Base-by-base conservation (phyloP, 2,329 filamentous ascomycete species). In the Pestalotiopsis sp. region DNA sequence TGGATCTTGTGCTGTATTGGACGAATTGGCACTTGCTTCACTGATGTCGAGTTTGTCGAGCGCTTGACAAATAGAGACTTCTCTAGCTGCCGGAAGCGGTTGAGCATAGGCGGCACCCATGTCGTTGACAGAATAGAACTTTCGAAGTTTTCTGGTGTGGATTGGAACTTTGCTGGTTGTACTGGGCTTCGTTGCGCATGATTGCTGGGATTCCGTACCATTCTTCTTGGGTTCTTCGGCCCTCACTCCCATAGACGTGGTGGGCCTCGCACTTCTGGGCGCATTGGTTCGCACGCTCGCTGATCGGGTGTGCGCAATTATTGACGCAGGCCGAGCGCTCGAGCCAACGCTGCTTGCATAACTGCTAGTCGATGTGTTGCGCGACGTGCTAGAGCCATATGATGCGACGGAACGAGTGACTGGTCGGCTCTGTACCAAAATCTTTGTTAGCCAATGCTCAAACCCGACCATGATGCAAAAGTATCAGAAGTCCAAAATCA, bases 31-130 rank as follows among this genome's bases (percentile, higher is more conserved):
- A 41, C 83, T 27, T 38, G 20, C 14, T 45, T 20, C 80, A 20
- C 79, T 69, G 45, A 87, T 77, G 66, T 77, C 82, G 69, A 87
- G 70, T 14, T 76, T 74, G 45, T 75, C 71, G 70, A 87, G 80
- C 59, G 73, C 76, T 20, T 74, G 77, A 69, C 74, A 75, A 57
- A 82, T 79, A 81, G 81, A 86, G 76, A 78, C 84, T 80, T 84
- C 82, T 82, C 82, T 83, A 71, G 70, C 64, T 56, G 17, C 41
- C 9, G 71, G 62, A 20, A 74, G 68, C 7, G 76, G 66, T 23
- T 65, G 52, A 25, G 20, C 6, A 20, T 72, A 73, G 20, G 70
- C 63, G n/a, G 25, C 23, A 25, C 23, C 62, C 56, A 76, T 68
- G 59, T 70, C 73, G 71, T 75, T 74, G 14, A 73, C 58, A 20